These are phyloP conservation scores for Halophytophthora batemanensis DNA, from an alignment of 352 stramenopile genomes.

Conservation along the genomic window DNA sequence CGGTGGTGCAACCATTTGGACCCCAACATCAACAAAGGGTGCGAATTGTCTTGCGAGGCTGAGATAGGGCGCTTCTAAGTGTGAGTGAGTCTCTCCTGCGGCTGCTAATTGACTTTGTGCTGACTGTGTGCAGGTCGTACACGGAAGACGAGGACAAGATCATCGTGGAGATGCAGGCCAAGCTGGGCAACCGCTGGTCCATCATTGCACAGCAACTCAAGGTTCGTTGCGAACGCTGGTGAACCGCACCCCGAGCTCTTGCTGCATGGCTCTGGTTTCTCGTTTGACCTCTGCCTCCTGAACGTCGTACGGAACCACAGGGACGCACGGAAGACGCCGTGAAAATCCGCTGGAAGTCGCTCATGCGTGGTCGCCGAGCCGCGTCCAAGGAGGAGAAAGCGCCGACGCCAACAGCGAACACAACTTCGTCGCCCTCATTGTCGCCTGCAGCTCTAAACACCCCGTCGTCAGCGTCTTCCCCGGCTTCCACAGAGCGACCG, in stretches of 20 bases:
- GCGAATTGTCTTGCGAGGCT: slow-evolving; percentile 9
- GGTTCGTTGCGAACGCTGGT: slow-evolving; percentile 20
- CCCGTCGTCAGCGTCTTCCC: slow-evolving; percentile 9
- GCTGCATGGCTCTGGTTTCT: neutral
- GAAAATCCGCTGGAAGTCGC: slow-evolving; percentile 93
- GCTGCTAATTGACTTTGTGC: neutral
- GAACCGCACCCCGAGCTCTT: neutral
- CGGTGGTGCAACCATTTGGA: slow-evolving; percentile 92
- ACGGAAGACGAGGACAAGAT: slow-evolving; percentile 91
- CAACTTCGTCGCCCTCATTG: neutral
- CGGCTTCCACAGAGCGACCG: slow-evolving; percentile 19
- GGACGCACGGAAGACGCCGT: slow-evolving; percentile 91
- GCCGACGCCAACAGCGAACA: slow-evolving; percentile 5
- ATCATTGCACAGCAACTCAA: slow-evolving; percentile 91
- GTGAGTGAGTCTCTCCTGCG: neutral
- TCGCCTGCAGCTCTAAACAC: slow-evolving; percentile 14
- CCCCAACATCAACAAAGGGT: slow-evolving; percentile 92
- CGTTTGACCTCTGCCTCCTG: neutral
- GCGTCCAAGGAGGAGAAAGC: slow-evolving; percentile 68
- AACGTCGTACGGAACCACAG: slow-evolving; percentile 17
- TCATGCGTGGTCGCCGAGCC: slow-evolving; percentile 76
- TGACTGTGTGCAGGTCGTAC: slow-evolving; percentile 49
- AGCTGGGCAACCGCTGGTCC: slow-evolving; percentile 91
- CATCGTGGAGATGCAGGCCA: slow-evolving; percentile 91
- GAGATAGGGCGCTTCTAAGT: neutral